Conservation (phyloP, 1,139 yeast species). For the Nakaseomyces glabratus region DNA sequence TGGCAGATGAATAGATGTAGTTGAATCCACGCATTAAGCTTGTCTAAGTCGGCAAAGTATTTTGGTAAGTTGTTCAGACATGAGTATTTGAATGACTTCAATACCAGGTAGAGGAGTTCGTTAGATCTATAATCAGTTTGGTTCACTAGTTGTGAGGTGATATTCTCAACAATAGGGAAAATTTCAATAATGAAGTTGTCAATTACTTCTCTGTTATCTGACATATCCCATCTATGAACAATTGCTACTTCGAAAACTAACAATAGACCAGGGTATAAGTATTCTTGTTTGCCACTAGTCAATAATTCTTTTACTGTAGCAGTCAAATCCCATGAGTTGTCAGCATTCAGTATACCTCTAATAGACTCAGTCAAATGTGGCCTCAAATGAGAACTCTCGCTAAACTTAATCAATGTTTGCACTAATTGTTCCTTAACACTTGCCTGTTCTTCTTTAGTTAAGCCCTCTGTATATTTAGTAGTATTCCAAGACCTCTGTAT, state of each 20-base stretch:
- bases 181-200: conserved; percentile 40
- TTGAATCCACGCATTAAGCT: conserved; percentile 57
- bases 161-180: conserved; percentile 49
- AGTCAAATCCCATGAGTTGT: conserved; percentile 30
- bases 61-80: conserved; percentile 50
- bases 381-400: conserved; percentile 36
- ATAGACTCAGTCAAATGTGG: conserved; percentile 65
- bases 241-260: conserved; percentile 48
- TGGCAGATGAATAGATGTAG: conserved; percentile 49
- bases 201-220: conserved; percentile 38
- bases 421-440: conserved; percentile 45
- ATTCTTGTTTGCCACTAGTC: conserved; percentile 40
- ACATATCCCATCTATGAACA: conserved; percentile 50
- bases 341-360: conserved; percentile 53
- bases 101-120: conserved; percentile 50
- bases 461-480: conserved; percentile 35
- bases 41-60: conserved; percentile 39
- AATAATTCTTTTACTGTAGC: conserved; percentile 35
- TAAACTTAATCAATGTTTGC: conserved; percentile 36
- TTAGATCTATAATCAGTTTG: conserved; percentile 37
- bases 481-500: conserved; percentile 48
- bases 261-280: conserved; percentile 50
- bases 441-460: conserved; percentile 43
- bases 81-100: conserved; percentile 57
- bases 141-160: conserved; percentile 38